These are phyloP conservation scores for Neltuma alba DNA, from an alignment of 306 rosid genomes.

Conservation along the genomic window DNA sequence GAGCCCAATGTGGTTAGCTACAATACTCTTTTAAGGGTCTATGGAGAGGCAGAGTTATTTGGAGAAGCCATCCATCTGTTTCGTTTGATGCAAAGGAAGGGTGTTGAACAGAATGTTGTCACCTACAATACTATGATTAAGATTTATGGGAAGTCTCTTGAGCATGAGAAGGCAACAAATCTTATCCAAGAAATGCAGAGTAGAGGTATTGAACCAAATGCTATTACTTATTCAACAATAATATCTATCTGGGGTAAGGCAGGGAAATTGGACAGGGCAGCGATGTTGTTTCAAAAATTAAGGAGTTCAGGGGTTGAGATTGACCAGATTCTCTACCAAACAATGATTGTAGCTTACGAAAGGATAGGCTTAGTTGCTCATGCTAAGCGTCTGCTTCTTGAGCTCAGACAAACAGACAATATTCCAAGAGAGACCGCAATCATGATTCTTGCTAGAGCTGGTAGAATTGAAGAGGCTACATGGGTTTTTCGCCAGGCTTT, in stretches of 20 bases:
- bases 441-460: slow-evolving; percentile 80
- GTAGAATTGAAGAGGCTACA: slow-evolving; percentile 85
- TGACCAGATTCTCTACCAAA: slow-evolving; percentile 87
- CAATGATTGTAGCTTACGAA: slow-evolving; percentile 93
- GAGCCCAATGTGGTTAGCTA: slow-evolving; percentile 89
- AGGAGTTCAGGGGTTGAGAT: slow-evolving; percentile 85
- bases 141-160: slow-evolving; percentile 85
- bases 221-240: slow-evolving; percentile 87
- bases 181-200: slow-evolving; percentile 90
- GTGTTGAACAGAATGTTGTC: slow-evolving; percentile 72
- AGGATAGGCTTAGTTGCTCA: slow-evolving; percentile 88
- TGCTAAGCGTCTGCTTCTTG: slow-evolving; percentile 87
- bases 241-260: slow-evolving; percentile 96
- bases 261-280: slow-evolving; percentile 84
- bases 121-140: slow-evolving; percentile 92
- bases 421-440: slow-evolving; percentile 87
- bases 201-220: slow-evolving; percentile 82
- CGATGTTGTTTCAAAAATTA: slow-evolving; percentile 84
- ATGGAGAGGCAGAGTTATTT: slow-evolving; percentile 89
- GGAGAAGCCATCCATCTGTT: slow-evolving; percentile 93
- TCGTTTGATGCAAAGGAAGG: slow-evolving; percentile 87
- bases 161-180: slow-evolving; percentile 87
- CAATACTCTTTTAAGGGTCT: slow-evolving; percentile 88
- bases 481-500: slow-evolving; percentile 95
- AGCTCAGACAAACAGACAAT: slow-evolving; percentile 71